Conservation (phyloP, 768 basidiomycete genomes). For the Cantharellus cinnabarinus region DNA sequence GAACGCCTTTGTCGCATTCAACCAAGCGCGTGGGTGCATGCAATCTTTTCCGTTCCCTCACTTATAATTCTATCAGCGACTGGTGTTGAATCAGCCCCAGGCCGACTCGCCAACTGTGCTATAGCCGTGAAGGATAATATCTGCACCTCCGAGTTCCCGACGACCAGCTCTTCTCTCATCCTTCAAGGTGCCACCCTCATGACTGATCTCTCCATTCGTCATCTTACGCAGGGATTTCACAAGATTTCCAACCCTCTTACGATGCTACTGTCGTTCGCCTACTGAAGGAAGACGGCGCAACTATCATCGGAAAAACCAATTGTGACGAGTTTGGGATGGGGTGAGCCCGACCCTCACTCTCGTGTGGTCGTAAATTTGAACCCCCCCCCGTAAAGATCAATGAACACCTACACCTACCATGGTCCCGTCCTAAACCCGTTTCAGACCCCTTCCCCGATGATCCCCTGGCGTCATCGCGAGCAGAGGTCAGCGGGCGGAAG, state of each 20-base stretch:
- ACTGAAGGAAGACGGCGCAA: conserved; percentile 40
- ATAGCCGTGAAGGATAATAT: conserved; percentile 81
- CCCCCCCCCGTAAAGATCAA: conserved; percentile 31
- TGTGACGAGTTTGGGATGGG: conserved; percentile 99
- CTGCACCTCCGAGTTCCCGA: conserved; percentile 39
- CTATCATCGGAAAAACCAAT: conserved; percentile 74
- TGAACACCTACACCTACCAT: conserved; percentile 52
- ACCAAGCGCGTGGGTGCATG: neutral
- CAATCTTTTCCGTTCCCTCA: neutral
- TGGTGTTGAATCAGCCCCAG: neutral
- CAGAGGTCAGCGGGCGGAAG: conserved; percentile 70
- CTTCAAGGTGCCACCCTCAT: conserved; percentile 29
- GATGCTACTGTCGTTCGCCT: conserved; percentile 67
- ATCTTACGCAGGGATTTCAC: neutral
- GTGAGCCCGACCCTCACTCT: conserved; percentile 22
- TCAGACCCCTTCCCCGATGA: conserved; percentile 13
- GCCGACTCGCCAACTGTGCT: neutral
- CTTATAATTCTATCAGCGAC: neutral
- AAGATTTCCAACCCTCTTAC: conserved; percentile 61
- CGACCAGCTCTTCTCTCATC: conserved; percentile 64
- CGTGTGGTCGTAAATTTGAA: neutral
- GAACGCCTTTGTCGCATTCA: neutral
- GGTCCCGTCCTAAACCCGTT: conserved; percentile 69
- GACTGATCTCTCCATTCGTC: neutral
- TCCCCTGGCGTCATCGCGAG: conserved; percentile 15